Evolutionary conservation across 2,329 filamentous ascomycete species (phyloP).

Genomic region (Xylaria sp.): DNA sequence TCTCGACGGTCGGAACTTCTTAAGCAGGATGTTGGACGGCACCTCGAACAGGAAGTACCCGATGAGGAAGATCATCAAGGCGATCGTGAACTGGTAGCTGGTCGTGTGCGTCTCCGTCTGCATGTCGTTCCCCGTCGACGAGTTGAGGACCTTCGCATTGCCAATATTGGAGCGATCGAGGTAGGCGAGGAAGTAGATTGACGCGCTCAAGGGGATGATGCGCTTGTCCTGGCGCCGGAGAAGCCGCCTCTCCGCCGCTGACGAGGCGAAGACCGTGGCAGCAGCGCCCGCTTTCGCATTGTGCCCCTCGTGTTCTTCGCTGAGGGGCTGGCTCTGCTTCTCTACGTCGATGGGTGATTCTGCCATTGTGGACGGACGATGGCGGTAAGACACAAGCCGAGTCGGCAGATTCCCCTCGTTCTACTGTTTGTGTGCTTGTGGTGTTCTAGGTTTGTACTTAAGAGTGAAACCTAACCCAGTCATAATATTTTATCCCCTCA

Average conservation of each 20-base stretch:
- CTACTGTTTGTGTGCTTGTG: no score
- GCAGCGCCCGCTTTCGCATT: constrained; percentile 31
- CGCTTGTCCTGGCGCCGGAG: constrained; percentile 61
- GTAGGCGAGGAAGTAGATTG: constrained; percentile 67
- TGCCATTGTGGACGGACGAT: constrained; percentile 40
- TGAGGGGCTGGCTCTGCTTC: constrained; percentile 39
- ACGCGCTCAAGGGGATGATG: constrained; percentile 64
- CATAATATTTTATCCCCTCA: background rate
- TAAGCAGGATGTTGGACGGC: constrained; percentile 73
- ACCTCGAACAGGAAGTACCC: constrained; percentile 66
- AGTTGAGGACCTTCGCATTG: constrained; percentile 56
- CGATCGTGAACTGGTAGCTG: constrained; percentile 50
- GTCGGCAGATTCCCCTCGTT: no score
- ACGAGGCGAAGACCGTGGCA: constrained; percentile 28
- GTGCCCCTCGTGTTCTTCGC: constrained; percentile 41
- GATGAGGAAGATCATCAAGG: constrained; percentile 53
- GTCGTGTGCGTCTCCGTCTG: constrained; percentile 49
- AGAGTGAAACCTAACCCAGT: constrained; percentile 1
- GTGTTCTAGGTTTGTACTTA: background rate
- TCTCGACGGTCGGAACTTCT: constrained; percentile 69
- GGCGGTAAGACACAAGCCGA: background rate
- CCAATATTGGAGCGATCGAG: constrained; percentile 67
- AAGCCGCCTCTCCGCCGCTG: constrained; percentile 42
- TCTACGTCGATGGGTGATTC: constrained; percentile 41
- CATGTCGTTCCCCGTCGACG: constrained; percentile 51